These are phyloP conservation scores for Parietaria judaica DNA, from an alignment of 306 rosid species.

Conservation along the genomic window DNA sequence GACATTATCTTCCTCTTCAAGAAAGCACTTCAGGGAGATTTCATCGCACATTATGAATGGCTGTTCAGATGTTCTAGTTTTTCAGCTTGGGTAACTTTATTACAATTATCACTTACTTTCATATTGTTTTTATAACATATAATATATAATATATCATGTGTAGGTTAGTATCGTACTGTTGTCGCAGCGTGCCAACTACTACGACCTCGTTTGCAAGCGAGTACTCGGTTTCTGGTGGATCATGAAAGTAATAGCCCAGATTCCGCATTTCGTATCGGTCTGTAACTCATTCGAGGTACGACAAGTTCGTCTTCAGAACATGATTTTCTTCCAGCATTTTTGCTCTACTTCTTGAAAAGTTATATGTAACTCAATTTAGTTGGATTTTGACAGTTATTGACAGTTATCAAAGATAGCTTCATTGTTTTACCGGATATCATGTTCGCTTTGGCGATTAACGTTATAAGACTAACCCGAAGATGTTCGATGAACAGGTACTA, in stretches of 20 bases:
- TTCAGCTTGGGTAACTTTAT: conserved; percentile 70
- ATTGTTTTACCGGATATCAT: conserved; percentile 45
- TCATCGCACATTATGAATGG: conserved; percentile 51
- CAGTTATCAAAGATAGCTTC: conserved; percentile 35
- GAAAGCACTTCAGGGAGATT: conserved; percentile 34
- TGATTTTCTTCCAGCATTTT: not conserved
- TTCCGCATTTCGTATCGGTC: conserved; percentile 36
- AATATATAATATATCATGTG: conserved; percentile 11
- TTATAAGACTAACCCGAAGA: conserved; percentile 42
- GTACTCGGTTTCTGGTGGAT: conserved; percentile 81
- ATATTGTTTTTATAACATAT: too few species aligned
- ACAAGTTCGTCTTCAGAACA: not conserved
- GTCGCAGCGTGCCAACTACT: conserved; percentile 38
- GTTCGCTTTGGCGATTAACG: conserved; percentile 58
- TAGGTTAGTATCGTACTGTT: conserved; percentile 49
- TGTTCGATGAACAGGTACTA: conserved; percentile 53
- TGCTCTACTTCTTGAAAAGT: not conserved
- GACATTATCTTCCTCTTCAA: conserved; percentile 46
- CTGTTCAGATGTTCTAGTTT: conserved; percentile 57
- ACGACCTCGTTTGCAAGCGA: conserved; percentile 31
- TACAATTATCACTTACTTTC: not conserved
- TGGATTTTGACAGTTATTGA: conserved; percentile 36
- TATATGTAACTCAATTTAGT: not conserved
- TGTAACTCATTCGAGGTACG: conserved; percentile 50
- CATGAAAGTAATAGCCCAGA: conserved; percentile 41